Evolutionary conservation across 2,329 filamentous ascomycete species (phyloP).

Genomic region (Aspergillus neotritici): DNA sequence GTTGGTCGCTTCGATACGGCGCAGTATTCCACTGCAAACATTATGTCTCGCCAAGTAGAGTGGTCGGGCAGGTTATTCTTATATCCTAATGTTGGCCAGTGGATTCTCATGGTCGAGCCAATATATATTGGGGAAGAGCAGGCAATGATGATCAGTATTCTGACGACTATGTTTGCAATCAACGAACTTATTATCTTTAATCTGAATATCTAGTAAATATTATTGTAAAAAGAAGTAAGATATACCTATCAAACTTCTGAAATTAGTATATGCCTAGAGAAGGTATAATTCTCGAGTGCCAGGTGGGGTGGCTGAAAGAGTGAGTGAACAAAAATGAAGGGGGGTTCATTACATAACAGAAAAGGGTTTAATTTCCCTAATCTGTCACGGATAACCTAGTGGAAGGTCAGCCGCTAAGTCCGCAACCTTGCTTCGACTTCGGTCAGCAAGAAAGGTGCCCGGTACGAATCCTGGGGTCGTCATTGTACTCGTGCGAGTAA

Average conservation of each 20-base stretch:
- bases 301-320: not conserved
- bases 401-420: slow-evolving; percentile 34
- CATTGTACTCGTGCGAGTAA: slow-evolving; percentile 51
- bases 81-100: not conserved
- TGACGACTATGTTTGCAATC: no score
- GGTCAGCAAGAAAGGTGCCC: slow-evolving; percentile 44
- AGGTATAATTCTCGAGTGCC: not conserved
- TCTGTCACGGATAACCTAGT: slow-evolving; percentile 41
- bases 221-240: no score
- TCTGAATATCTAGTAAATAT: no score
- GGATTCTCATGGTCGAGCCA: no score
- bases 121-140: no score
- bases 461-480: slow-evolving; percentile 52
- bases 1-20: no score
- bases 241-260: no score
- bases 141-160: no score
- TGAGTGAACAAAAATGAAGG: not conserved
- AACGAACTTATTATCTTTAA: no score
- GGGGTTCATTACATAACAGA: not conserved
- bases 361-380: slow-evolving; percentile 7
- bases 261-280: no score
- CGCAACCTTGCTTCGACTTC: slow-evolving; percentile 33
- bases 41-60: not conserved
- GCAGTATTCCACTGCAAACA: no score
- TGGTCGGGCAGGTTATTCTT: not conserved